Evolutionary conservation across 2,329 filamentous ascomycete species (phyloP).

Genomic region (Coleophoma eucalyptorum): DNA sequence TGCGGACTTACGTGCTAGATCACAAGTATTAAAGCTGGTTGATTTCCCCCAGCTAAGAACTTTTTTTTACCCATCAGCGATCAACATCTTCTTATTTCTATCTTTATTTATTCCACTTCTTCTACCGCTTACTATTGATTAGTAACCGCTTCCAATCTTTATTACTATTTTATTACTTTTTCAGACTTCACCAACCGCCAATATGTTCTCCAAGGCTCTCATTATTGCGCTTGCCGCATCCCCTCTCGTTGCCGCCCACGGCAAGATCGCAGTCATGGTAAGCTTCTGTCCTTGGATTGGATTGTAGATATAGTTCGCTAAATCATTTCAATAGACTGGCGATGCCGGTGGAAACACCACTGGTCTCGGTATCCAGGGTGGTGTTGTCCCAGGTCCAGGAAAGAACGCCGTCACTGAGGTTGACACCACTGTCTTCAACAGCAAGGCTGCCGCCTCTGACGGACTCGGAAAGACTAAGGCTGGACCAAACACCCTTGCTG

Average conservation of each 20-base stretch:
- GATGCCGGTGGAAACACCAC: constrained; percentile 39
- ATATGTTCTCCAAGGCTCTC: constrained; percentile 21
- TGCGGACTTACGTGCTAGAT: neutral
- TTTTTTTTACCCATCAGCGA: constrained; percentile 20
- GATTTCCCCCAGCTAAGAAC: constrained; percentile 8
- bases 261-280: constrained; percentile 44
- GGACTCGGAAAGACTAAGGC: constrained; percentile 56
- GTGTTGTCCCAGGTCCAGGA: constrained; percentile 35
- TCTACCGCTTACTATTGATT: constrained; percentile 24
- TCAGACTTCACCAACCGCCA: constrained; percentile 9
- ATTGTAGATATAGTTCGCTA: neutral
- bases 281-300: neutral
- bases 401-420: constrained; percentile 37
- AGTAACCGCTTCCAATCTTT: constrained; percentile 22
- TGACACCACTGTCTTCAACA: constrained; percentile 45
- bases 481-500: constrained; percentile 51
- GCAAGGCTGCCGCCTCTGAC: constrained; percentile 46
- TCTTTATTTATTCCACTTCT: constrained; percentile 12
- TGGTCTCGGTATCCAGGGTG: constrained; percentile 36
- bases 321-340: constrained; percentile 20
- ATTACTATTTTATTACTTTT: constrained; percentile 9
- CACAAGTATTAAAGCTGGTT: constrained; percentile 20
- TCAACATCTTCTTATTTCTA: constrained; percentile 15
- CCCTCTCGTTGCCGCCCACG: constrained; percentile 56
- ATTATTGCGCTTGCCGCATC: constrained; percentile 40